A percentile compares a stretch with the other conserved stretches of the same genome.
Evolutionary conservation across 2,329 filamentous ascomycete genomes (phyloP).

Genomic region (Sclerotinia glacialis): DNA sequence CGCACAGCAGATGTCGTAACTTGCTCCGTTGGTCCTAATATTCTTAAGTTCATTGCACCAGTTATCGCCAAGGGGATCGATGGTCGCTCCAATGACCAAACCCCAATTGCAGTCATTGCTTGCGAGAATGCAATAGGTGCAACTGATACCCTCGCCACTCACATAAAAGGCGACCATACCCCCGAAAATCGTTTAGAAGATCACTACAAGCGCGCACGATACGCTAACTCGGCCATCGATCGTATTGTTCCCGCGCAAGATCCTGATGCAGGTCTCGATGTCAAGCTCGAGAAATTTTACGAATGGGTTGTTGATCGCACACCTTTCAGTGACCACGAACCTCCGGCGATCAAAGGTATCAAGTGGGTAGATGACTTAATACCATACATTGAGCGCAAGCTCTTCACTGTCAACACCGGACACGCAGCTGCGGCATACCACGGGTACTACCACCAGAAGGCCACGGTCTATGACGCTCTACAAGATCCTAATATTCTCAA

Average conservation of each 20-base stretch:
- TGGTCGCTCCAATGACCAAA: constrained; percentile 59
- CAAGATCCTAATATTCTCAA: constrained; percentile 75
- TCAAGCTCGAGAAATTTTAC: constrained; percentile 97
- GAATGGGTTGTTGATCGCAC: constrained; percentile 95
- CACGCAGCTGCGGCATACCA: constrained; percentile 97
- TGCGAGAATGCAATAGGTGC: constrained; percentile 98
- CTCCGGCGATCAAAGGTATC: constrained; percentile 78
- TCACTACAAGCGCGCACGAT: constrained; percentile 74
- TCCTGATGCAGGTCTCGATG: constrained; percentile 74
- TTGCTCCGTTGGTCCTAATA: constrained; percentile 93
- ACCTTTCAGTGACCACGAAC: constrained; percentile 70
- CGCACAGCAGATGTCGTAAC: constrained; percentile 86
- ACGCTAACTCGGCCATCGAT: constrained; percentile 97
- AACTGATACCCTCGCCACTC: constrained; percentile 78
- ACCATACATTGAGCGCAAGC: constrained; percentile 98
- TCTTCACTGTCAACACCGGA: constrained; percentile 98
- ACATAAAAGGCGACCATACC: constrained; percentile 77
- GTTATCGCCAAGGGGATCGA: constrained; percentile 94
- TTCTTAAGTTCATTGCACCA: constrained; percentile 93
- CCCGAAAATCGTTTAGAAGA: constrained; percentile 62
- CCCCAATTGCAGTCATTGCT: constrained; percentile 85
- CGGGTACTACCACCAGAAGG: constrained; percentile 81
- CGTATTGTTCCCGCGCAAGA: constrained; percentile 94
- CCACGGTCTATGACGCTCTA: constrained; percentile 85
- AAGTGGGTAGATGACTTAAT: constrained; percentile 89